Conservation (phyloP, 2,329 filamentous ascomycete genomes). For the Pseudomassariella vexata region DNA sequence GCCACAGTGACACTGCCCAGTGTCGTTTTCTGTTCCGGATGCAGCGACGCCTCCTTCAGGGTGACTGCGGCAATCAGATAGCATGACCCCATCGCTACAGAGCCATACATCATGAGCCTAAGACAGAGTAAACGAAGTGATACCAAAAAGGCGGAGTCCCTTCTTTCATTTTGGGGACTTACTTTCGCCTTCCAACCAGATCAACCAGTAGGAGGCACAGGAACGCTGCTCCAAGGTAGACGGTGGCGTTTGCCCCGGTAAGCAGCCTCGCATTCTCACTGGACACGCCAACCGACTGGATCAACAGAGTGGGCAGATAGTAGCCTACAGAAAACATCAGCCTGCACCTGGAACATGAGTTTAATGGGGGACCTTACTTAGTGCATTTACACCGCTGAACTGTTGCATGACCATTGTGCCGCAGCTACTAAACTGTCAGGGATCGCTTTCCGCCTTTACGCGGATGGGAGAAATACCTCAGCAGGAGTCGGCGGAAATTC, state of each 20-base stretch:
- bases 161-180: no score
- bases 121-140: background rate
- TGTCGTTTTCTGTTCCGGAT: constrained; percentile 16
- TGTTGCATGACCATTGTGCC: constrained; percentile 47
- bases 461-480: no score
- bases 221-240: constrained; percentile 31
- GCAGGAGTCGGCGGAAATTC: constrained; percentile 28
- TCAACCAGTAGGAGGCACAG: constrained; percentile 33
- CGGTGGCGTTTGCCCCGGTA: constrained; percentile 42
- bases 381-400: constrained; percentile 37
- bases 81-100: constrained; percentile 26
- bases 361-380: constrained; percentile 12
- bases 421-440: no score
- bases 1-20: constrained; percentile 32
- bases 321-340: no score
- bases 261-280: constrained; percentile 47
- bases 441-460: no score
- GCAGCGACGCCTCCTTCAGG: constrained; percentile 24
- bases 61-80: constrained; percentile 31
- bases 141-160: background rate
- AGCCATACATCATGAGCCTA: constrained; percentile 33
- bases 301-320: constrained; percentile 49
- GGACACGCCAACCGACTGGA: constrained; percentile 47
- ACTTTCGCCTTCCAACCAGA: constrained; percentile 32
- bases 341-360: background rate